Conservation (phyloP, 2,329 filamentous ascomycete genomes). For the Didymella arachidicola region DNA sequence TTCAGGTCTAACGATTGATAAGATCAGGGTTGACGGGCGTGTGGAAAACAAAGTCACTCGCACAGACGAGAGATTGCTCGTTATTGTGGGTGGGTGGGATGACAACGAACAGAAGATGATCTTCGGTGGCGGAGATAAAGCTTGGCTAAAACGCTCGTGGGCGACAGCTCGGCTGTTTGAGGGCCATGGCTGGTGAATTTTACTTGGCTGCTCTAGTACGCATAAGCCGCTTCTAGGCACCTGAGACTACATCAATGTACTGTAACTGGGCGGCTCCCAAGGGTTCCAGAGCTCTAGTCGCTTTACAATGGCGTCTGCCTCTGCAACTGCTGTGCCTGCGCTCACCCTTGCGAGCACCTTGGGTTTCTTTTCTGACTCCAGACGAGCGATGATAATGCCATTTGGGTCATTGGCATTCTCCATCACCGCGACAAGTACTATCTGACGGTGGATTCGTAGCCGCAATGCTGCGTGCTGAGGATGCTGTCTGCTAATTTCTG, state of each 20-base stretch:
- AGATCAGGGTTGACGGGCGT: not conserved
- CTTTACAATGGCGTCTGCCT: not conserved
- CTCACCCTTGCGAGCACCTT: not conserved
- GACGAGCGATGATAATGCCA: not conserved
- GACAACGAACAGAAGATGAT: not conserved
- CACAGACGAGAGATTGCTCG: not conserved
- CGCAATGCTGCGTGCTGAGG: not conserved
- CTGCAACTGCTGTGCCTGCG: not conserved
- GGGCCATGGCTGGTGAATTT: not conserved
- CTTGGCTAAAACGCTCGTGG: not conserved
- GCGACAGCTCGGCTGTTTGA: not conserved
- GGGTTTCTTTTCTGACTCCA: not conserved
- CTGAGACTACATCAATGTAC: not conserved
- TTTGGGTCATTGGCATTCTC: not conserved
- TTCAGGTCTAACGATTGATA: not conserved
- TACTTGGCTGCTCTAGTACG: not conserved
- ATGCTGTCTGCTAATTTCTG: not conserved
- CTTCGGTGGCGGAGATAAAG: not conserved
- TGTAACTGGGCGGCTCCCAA: not conserved
- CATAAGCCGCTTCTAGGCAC: not conserved
- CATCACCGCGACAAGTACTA: not conserved
- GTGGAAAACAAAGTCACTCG: not conserved
- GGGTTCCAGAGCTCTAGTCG: not conserved
- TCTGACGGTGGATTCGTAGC: not conserved
- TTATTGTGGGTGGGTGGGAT: not conserved